These are phyloP conservation scores for Nadsonia fulvescens DNA, from an alignment of 805 yeast genomes.

Conservation along the genomic window DNA sequence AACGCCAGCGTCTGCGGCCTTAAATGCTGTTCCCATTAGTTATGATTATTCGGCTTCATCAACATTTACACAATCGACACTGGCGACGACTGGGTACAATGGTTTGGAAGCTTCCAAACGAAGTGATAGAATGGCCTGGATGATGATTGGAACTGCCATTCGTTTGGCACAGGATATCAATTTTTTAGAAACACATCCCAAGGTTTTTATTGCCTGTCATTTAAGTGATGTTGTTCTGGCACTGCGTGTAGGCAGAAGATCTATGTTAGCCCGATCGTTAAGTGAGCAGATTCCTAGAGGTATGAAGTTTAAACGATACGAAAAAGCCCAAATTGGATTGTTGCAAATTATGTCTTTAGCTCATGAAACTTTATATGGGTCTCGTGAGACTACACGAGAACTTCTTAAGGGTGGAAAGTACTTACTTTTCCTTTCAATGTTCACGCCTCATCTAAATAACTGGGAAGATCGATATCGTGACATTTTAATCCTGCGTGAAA, in stretches of 20 bases:
- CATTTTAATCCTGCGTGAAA: slow-evolving; percentile 21
- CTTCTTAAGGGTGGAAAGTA: slow-evolving; percentile 23
- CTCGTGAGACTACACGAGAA: slow-evolving; percentile 19
- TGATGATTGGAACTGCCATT: slow-evolving; percentile 76
- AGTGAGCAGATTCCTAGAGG: slow-evolving; percentile 31
- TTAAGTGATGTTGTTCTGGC: slow-evolving; percentile 70
- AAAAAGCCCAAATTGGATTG: slow-evolving; percentile 64
- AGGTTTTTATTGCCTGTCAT: slow-evolving; percentile 69
- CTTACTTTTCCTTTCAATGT: slow-evolving; percentile 48
- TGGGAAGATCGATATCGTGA: slow-evolving; percentile 56
- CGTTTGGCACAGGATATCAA: slow-evolving; percentile 78
- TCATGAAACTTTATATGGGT: slow-evolving; percentile 63
- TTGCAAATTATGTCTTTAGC: slow-evolving; percentile 66
- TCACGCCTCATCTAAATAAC: slow-evolving; percentile 58
- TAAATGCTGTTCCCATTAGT: slow-evolving; percentile 1
- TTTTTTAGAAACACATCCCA: slow-evolving; percentile 52
- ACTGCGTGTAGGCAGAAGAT: slow-evolving; percentile 59
- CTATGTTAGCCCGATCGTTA: slow-evolving; percentile 53
- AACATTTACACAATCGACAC: too few species aligned
- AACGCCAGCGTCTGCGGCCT: neutral
- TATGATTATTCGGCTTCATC: slow-evolving; percentile 1
- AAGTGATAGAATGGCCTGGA: slow-evolving; percentile 84
- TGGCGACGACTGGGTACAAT: slow-evolving; percentile 32
- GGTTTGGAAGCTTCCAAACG: slow-evolving; percentile 76
- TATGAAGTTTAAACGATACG: slow-evolving; percentile 39